These are phyloP conservation scores for Floccularia luteovirens DNA, from an alignment of 768 basidiomycete genomes.

Conservation along the genomic window DNA sequence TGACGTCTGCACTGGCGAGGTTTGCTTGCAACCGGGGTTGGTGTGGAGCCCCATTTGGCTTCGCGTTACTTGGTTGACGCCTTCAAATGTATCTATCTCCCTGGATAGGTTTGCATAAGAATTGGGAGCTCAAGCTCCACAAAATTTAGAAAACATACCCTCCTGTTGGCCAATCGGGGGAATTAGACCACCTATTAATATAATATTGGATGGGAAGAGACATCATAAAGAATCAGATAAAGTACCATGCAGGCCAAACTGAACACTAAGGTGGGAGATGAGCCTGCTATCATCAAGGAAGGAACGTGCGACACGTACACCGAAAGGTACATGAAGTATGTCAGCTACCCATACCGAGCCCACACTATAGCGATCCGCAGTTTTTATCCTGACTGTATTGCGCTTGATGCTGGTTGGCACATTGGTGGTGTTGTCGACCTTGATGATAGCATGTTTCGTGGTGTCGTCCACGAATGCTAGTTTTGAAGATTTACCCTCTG, in stretches of 20 bases:
- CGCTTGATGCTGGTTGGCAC: constrained; percentile 50
- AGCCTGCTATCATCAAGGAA: neutral
- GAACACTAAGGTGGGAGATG: constrained; percentile 39
- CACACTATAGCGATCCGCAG: constrained; percentile 44
- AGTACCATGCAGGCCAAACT: constrained; percentile 59
- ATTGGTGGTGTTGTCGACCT: constrained; percentile 61
- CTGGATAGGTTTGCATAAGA: constrained; percentile 12
- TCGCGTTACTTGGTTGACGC: constrained; percentile 56
- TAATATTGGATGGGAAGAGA: neutral
- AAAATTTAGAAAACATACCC: constrained; percentile 27
- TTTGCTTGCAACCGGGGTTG: constrained; percentile 46
- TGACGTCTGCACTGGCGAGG: constrained; percentile 40
- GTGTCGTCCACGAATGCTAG: constrained; percentile 55
- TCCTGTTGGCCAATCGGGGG: constrained; percentile 53
- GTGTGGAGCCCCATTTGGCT: constrained; percentile 76
- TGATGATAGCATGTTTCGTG: constrained; percentile 70
- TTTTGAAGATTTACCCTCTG: constrained; percentile 34
- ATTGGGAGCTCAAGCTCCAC: neutral
- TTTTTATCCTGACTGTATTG: constrained; percentile 59
- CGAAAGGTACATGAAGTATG: constrained; percentile 57
- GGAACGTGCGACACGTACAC: constrained; percentile 28
- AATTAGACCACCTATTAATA: constrained; percentile 38
- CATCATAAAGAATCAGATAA: neutral
- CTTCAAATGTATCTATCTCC: constrained; percentile 80
- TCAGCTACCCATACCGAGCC: constrained; percentile 63